Base-by-base conservation (phyloP, 495 filamentous ascomycete species). In the Aspergillus wentii region DNA sequence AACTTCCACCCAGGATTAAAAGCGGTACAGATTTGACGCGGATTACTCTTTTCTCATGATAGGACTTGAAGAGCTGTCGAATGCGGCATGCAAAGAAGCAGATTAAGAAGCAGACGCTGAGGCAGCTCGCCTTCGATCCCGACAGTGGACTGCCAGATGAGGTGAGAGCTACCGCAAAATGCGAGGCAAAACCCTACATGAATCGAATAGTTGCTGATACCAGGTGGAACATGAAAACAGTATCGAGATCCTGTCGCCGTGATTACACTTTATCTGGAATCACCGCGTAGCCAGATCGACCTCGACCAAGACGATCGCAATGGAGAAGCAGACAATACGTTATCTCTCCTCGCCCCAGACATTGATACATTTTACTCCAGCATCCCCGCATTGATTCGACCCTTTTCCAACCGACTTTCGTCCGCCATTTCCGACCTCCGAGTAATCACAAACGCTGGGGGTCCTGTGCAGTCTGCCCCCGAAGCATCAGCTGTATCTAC, bases 11-110 rank as follows among this genome's bases (percentile, higher is more conserved):
- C 22, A 5, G 11, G 22, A 25, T 25, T 25, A 6, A 5, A 29
- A 5, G 26, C 14, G 26, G 14, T n/a, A n/a, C 26, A 13, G 26
- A 27, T 16, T 22, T 38, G 19, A 23, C 30, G 14, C 9, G 5
- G 14, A 20, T 6, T 15, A n/a, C 7, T 20, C 1, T 20, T 36
- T 20, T 3, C 23, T 23, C 8, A 7, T 0, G 17, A 44, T 26
- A 71, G 67, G 64, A 67, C 34, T 28, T 69, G 52, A 66, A 56
- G 15, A 41, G 50, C 30, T 63, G 59, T n/a, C 63, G 62, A 34
- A 45, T 54, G 8, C 62, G 44, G 25, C 41, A 46, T 38, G 52
- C 56, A 6, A 69, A 62, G 44, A 62, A 51, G 27, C 45, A 61
- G n/a, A 59, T 68, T 30, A 63, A 63, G 35, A 52, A 54, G 40